phyloP scores from a whole-genome alignment of 148 eudicot species.

The Spergularia bocconei region DNA sequence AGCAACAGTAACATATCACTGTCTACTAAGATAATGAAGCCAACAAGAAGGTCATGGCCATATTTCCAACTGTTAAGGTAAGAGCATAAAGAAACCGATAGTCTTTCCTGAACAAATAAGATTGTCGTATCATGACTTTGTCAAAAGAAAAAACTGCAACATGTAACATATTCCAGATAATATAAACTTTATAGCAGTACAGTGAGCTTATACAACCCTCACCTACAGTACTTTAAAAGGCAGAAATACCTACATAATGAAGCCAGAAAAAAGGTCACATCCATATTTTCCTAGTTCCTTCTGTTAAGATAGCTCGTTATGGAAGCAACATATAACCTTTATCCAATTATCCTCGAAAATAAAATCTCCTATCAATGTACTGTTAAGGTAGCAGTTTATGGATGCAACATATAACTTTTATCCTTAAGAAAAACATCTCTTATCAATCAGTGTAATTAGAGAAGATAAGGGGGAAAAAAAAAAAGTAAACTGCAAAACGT shows the following conservation, averaged over 20 bases:
- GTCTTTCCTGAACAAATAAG: background rate
- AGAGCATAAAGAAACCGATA: background rate
- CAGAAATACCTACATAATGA: slow-evolving; percentile 36
- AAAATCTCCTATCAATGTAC: too few relatives aligned
- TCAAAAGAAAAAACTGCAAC: background rate
- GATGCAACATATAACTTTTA: too few relatives aligned
- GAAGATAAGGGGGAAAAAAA: too few relatives aligned
- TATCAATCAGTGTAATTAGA: too few relatives aligned
- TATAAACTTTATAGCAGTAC: background rate
- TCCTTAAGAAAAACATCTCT: too few relatives aligned
- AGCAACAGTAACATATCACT: background rate
- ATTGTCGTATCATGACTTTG: background rate
- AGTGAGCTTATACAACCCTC: background rate
- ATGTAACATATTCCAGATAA: background rate
- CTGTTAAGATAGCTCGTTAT: too few relatives aligned
- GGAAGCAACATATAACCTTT: too few relatives aligned
- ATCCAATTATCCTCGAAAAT: too few relatives aligned
- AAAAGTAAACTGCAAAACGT: too few relatives aligned
- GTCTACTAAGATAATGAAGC: background rate
- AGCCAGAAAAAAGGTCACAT: too few relatives aligned
- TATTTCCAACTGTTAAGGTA: background rate
- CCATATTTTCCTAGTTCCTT: too few relatives aligned
- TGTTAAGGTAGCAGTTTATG: too few relatives aligned
- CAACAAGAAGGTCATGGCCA: background rate
- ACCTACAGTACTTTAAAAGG: background rate